Percentiles rank a stretch among this genome's conserved stretches.
Conservation (phyloP, 768 basidiomycete genomes). For the Leccinum rimulosum region DNA sequence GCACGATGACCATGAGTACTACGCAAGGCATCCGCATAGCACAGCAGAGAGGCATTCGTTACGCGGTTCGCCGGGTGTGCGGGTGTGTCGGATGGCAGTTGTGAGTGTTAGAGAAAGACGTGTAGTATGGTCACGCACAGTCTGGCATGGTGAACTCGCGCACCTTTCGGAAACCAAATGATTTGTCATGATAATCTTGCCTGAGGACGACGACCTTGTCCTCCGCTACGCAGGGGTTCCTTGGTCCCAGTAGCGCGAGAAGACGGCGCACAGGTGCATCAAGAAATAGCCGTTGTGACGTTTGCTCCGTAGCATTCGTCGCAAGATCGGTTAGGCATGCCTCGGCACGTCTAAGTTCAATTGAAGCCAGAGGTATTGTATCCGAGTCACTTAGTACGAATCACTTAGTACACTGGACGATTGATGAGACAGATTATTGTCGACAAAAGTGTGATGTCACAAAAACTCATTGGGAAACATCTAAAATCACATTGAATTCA, state of each 20-base stretch:
- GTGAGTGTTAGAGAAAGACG: slow-evolving; percentile 1
- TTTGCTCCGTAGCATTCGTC: too few relatives aligned
- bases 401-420: too few relatives aligned
- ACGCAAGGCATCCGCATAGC: slow-evolving; percentile 88
- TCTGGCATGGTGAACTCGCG: slow-evolving; percentile 65
- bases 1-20: slow-evolving; percentile 76
- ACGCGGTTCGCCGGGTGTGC: slow-evolving; percentile 66
- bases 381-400: too few relatives aligned
- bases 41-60: slow-evolving; percentile 72
- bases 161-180: slow-evolving; percentile 71
- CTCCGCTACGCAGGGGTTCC: not conserved
- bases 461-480: too few relatives aligned
- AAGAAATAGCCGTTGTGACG: too few relatives aligned
- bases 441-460: too few relatives aligned
- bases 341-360: too few relatives aligned
- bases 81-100: slow-evolving; percentile 48
- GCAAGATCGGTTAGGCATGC: too few relatives aligned
- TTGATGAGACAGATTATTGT: too few relatives aligned
- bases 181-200: slow-evolving; percentile 69
- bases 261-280: slow-evolving; percentile 13
- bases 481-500: too few relatives aligned
- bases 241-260: slow-evolving; percentile 6
- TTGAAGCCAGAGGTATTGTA: too few relatives aligned
- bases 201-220: slow-evolving; percentile 23
- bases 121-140: slow-evolving; percentile 45